Conservation (phyloP, 768 basidiomycete genomes). For the Boletus pseudo-olivaceus region DNA sequence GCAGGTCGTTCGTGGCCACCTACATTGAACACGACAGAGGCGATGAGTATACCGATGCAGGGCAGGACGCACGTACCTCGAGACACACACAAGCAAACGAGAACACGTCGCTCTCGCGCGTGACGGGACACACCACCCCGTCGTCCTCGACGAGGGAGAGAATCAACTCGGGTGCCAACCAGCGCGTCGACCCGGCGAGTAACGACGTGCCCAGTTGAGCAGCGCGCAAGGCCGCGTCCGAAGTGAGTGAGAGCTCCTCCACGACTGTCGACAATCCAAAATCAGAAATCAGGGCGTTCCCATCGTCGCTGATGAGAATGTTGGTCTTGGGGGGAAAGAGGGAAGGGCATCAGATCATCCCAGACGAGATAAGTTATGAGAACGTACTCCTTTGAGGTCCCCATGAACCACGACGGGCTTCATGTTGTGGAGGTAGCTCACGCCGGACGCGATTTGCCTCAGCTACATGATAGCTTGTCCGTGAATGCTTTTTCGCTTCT, state of each 20-base stretch:
- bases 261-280: slow-evolving; percentile 60
- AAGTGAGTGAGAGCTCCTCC: slow-evolving; percentile 43
- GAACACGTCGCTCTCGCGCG: slow-evolving; percentile 56
- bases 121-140: slow-evolving; percentile 39
- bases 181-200: slow-evolving; percentile 34
- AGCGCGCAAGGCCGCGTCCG: slow-evolving; percentile 18
- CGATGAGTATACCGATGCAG: neutral
- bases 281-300: slow-evolving; percentile 54
- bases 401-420: slow-evolving; percentile 56
- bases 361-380: neutral
- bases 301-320: slow-evolving; percentile 51
- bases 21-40: slow-evolving; percentile 16
- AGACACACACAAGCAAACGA: slow-evolving; percentile 58
- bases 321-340: slow-evolving; percentile 42
- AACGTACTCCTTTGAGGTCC: slow-evolving; percentile 55
- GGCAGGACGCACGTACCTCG: slow-evolving; percentile 37
- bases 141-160: slow-evolving; percentile 48
- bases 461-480: slow-evolving; percentile 32
- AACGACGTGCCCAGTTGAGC: slow-evolving; percentile 30
- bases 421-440: slow-evolving; percentile 54
- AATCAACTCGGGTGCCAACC: slow-evolving; percentile 55
- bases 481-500: neutral
- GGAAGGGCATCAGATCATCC: neutral
- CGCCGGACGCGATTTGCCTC: slow-evolving; percentile 52
- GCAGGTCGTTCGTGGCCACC: slow-evolving; percentile 50